These are phyloP conservation scores for Perilla frutescens DNA, from an alignment of 257 asterid genomes.

Conservation along the genomic window DNA sequence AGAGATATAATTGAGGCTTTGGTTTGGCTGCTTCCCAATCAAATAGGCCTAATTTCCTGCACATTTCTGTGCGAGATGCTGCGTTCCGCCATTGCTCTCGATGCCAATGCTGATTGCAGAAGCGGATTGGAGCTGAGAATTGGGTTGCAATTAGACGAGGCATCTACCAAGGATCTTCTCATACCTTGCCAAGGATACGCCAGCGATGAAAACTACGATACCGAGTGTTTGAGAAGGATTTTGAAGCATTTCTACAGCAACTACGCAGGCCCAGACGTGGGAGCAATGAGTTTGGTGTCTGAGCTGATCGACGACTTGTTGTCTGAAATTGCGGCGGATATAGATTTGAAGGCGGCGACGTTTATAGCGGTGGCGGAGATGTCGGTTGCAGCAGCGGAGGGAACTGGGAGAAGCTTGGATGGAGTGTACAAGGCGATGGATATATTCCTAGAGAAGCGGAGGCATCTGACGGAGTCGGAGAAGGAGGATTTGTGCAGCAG, in stretches of 20 bases:
- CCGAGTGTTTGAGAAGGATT: constrained; percentile 68
- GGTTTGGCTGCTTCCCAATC: constrained; percentile 53
- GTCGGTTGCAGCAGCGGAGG: constrained; percentile 54
- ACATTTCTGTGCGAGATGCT: constrained; percentile 62
- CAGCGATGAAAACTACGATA: constrained; percentile 60
- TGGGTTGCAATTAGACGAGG: constrained; percentile 69
- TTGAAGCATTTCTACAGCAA: constrained; percentile 63
- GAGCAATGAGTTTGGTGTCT: constrained; percentile 50
- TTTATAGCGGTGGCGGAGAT: constrained; percentile 42
- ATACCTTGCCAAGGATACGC: constrained; percentile 68
- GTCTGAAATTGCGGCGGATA: constrained; percentile 67
- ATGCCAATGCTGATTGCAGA: constrained; percentile 58
- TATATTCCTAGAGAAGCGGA: constrained; percentile 70
- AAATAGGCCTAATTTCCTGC: constrained; percentile 48
- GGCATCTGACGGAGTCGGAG: constrained; percentile 64
- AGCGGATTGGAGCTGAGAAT: constrained; percentile 60
- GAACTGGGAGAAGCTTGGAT: constrained; percentile 44
- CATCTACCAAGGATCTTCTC: constrained; percentile 55
- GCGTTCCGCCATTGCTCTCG: constrained; percentile 49
- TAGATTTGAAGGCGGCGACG: constrained; percentile 50
- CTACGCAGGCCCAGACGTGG: constrained; percentile 35
- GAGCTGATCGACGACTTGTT: constrained; percentile 67
- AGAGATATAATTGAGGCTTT: constrained; percentile 69
- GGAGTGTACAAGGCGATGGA: constrained; percentile 76
- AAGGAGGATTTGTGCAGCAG: constrained; percentile 65